Evolutionary conservation across 148 eudicot species (phyloP).

Genomic region (Camellia lanceoleosa): DNA sequence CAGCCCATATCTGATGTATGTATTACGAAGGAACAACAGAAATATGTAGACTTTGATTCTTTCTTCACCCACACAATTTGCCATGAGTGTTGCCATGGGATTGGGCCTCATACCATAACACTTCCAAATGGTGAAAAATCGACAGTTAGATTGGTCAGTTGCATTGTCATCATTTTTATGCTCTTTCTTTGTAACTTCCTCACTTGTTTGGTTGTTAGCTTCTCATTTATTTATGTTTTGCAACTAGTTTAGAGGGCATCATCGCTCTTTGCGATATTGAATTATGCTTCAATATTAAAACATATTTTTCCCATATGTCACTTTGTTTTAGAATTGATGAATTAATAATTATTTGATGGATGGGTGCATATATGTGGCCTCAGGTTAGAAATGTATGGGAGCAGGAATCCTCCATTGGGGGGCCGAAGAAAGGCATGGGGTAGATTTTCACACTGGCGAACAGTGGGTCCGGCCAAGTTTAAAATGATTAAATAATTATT

Average conservation of each 20-base stretch:
- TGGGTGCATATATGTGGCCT: no score
- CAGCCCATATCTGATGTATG: slow-evolving; percentile 83
- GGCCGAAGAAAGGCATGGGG: no score
- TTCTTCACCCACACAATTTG: slow-evolving; percentile 98
- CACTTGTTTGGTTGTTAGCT: not conserved
- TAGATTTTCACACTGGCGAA: no score
- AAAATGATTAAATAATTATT: no score
- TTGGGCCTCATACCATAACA: slow-evolving; percentile 91
- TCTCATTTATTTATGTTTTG: not conserved
- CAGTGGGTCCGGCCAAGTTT: no score
- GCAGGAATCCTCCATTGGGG: no score
- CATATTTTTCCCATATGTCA: no score
- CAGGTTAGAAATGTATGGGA: no score
- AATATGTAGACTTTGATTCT: slow-evolving; percentile 83
- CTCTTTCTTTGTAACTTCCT: not conserved
- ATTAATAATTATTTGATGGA: no score
- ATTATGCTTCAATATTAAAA: not conserved
- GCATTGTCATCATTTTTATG: not conserved
- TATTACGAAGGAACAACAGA: slow-evolving; percentile 67
- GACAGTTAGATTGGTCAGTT: slow-evolving; percentile 92
- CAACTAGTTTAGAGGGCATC: not conserved
- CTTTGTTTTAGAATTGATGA: no score
- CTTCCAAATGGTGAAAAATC: slow-evolving; percentile 83
- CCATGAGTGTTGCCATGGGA: slow-evolving; percentile 99
- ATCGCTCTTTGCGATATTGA: not conserved